Conservation (phyloP, 1,284 basidiomycete species). For the Leccinum fallax region DNA sequence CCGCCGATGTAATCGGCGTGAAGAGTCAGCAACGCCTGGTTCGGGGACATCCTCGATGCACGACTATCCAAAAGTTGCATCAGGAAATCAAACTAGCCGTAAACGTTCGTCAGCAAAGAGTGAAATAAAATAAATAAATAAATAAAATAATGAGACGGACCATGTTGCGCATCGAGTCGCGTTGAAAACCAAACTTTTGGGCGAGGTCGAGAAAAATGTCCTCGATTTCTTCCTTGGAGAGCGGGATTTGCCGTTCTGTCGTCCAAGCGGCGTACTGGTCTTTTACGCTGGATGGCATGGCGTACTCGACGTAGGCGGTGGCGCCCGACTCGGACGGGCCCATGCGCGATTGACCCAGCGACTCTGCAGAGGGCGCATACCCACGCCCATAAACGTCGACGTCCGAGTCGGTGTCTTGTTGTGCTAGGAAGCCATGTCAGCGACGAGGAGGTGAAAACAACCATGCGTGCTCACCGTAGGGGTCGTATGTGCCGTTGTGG, state of each 20-base stretch:
- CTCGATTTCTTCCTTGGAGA: slow-evolving; percentile 99
- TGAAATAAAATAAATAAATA: not conserved
- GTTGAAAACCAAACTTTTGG: slow-evolving; percentile 99
- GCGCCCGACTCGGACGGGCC: slow-evolving; percentile 60
- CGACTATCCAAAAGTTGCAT: slow-evolving; percentile 98
- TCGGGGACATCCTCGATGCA: slow-evolving; percentile 96
- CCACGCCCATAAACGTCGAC: slow-evolving; percentile 70
- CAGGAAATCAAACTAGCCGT: slow-evolving; percentile 85
- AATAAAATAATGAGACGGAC: slow-evolving; percentile 42
- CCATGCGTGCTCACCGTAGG: slow-evolving; percentile 51
- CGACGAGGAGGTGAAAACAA: not conserved
- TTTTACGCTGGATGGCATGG: slow-evolving; percentile 48
- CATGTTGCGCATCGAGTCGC: slow-evolving; percentile 91
- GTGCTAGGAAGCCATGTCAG: slow-evolving; percentile 43
- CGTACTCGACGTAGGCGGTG: slow-evolving; percentile 62
- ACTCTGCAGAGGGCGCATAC: slow-evolving; percentile 72
- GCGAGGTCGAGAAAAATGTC: slow-evolving; percentile 97
- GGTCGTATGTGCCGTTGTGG: slow-evolving; percentile 61
- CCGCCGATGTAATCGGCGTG: slow-evolving; percentile 99
- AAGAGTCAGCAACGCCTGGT: slow-evolving; percentile 91
- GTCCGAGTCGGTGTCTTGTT: slow-evolving; percentile 76
- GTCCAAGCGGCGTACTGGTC: slow-evolving; percentile 96
- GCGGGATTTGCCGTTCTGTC: slow-evolving; percentile 87
- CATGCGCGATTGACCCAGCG: slow-evolving; percentile 58
- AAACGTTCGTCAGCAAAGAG: slow-evolving; percentile 12